Percentiles rank a stretch among this genome's conserved stretches.
phyloP scores from a whole-genome alignment of 2,329 filamentous ascomycete species.

The Aspergillus caelatus region DNA sequence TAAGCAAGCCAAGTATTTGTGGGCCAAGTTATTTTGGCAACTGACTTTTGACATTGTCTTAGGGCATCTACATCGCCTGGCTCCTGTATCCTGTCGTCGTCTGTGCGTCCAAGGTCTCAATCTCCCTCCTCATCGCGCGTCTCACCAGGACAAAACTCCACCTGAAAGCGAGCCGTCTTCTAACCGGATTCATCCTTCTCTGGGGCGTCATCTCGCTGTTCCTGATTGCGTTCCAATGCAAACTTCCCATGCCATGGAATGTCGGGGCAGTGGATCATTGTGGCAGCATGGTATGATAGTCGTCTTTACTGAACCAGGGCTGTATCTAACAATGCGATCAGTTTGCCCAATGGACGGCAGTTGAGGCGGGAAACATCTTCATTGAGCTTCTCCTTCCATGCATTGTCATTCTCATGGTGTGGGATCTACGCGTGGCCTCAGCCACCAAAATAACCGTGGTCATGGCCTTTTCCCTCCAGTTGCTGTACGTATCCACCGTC shows the following conservation, averaged over 20 bases:
- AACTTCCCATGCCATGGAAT: background rate
- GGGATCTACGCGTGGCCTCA: background rate
- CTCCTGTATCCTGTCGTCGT: slow-evolving; percentile 3
- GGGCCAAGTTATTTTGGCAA: background rate
- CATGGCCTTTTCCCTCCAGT: background rate
- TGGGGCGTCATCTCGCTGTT: slow-evolving; percentile 4
- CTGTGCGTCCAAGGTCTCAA: slow-evolving; percentile 3
- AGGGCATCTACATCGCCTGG: slow-evolving; percentile 5
- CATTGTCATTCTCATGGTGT: background rate
- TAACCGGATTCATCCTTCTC: background rate
- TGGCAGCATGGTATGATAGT: slow-evolving; percentile 1
- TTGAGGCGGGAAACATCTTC: background rate
- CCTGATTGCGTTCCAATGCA: slow-evolving; percentile 3
- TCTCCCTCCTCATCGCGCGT: slow-evolving; percentile 1
- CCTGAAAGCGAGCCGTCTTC: background rate
- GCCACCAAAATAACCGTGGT: background rate
- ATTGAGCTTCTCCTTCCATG: slow-evolving; percentile 3
- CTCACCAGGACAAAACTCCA: slow-evolving; percentile 3
- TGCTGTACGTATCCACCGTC: background rate
- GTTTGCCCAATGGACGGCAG: background rate
- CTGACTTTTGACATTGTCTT: background rate
- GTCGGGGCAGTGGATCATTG: background rate
- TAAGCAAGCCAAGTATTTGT: background rate
- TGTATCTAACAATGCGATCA: background rate
- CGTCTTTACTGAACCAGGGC: background rate